Base-by-base conservation (phyloP, 2,329 filamentous ascomycete species). In the Parastagonospora avenae region DNA sequence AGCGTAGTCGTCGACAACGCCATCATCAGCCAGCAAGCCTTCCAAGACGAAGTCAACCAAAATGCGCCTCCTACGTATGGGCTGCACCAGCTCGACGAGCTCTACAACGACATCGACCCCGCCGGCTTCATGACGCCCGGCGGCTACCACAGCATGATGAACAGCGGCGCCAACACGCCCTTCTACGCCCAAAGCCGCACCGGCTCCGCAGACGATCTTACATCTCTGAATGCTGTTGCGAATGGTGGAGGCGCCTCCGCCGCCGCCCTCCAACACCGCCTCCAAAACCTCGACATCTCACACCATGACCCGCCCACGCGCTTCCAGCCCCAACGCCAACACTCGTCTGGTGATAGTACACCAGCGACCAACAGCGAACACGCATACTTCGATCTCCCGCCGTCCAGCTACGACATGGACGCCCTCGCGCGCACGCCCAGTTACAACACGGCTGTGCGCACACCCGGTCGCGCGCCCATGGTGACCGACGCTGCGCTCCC, bases 21-120 rank as follows among this genome's bases (percentile, higher is more conserved):
- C 46, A 46, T 73, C 15, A 72, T 73, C 28, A 60, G 55, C 8
- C 60, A 66, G 19, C 77, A 66, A 48, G 70, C 77, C 8, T 78
- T 82, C 38, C 78, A 80, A 35, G 81, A 85, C 35, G 78, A 84
- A 49, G 80, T 84, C 15, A 82, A 84, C 24, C 72, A 83, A 27
- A 84, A 89, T 51, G 92, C 93, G 9, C 94, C 94, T n/a, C 94
- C 94, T 0, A 85, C 92, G 33, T 99, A 99, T 64, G 92, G 91
- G 52, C 85, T 93, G 64, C 94, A 97, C 72, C 83, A 90, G 38
- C 84, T 97, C 24, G 94, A 99, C 71, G 88, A 91, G 70, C 80
- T 97, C 1, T 99, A 96, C 75, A 91, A 91, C 60, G 91, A 93
- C 55, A 83, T 97, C 50, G 91, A 96, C 63, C 82, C 85, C 8